phyloP scores from a whole-genome alignment of 1,284 basidiomycete species.

The Hypsizygus ulmarius region DNA sequence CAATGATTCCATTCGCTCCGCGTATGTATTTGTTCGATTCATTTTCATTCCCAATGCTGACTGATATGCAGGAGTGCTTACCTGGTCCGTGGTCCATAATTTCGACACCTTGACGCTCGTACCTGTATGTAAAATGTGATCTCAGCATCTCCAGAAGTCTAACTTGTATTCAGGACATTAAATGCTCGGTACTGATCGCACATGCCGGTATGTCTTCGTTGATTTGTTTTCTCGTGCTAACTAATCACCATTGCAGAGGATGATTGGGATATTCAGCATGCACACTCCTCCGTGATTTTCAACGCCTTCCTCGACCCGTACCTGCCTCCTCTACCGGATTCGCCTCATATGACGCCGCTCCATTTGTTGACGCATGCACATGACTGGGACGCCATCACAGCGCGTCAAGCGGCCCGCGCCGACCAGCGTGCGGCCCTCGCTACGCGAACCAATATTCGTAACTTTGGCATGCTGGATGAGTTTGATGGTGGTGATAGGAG shows the following conservation, averaged over 20 bases:
- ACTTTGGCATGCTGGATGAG: constrained; percentile 58
- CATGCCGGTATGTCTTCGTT: constrained; percentile 50
- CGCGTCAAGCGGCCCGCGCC: constrained; percentile 27
- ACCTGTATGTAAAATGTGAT: constrained; percentile 37
- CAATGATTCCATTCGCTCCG: constrained; percentile 66
- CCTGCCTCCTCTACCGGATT: constrained; percentile 27
- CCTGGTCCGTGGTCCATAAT: constrained; percentile 54
- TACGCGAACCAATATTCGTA: constrained; percentile 38
- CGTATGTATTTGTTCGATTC: constrained; percentile 43
- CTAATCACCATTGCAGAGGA: constrained; percentile 36
- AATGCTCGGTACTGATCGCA: constrained; percentile 71
- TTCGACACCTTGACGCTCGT: constrained; percentile 68
- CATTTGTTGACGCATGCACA: constrained; percentile 6
- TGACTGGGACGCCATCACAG: constrained; percentile 32
- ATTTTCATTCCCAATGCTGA: neutral
- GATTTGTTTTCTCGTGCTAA: neutral
- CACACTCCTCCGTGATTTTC: constrained; percentile 72
- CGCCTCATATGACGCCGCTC: neutral
- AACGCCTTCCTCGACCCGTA: constrained; percentile 62
- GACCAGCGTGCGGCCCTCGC: constrained; percentile 40
- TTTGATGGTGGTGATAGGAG: constrained; percentile 43
- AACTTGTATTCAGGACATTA: constrained; percentile 42
- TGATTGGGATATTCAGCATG: constrained; percentile 76
- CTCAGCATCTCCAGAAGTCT: neutral
- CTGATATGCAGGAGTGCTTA: constrained; percentile 49